Evolutionary conservation across 106 monocot genomes (phyloP).

Genomic region (Phalaenopsis equestris): DNA sequence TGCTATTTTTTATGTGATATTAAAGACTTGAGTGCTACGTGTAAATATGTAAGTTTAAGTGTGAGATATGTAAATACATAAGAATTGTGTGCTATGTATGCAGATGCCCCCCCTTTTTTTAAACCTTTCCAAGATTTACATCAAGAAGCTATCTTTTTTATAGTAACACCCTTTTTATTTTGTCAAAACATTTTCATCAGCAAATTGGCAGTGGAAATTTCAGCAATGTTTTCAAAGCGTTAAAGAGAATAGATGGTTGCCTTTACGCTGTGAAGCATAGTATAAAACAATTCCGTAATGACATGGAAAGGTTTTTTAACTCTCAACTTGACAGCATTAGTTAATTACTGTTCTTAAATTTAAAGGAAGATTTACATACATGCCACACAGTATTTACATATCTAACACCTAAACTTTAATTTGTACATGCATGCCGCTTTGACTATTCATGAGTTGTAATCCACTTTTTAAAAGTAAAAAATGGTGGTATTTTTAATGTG

Average conservation of each 20-base stretch:
- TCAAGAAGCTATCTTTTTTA: conserved; percentile 6
- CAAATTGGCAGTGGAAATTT: conserved; percentile 96
- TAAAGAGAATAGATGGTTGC: conserved; percentile 92
- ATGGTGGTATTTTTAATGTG: too few species aligned
- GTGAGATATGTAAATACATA: too few species aligned
- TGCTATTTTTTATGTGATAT: too few species aligned
- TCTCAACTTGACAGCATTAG: background rate
- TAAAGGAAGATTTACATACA: background rate
- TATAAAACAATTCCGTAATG: conserved; percentile 52
- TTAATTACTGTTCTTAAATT: background rate
- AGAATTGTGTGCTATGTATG: too few species aligned
- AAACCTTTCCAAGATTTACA: background rate
- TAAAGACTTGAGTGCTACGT: too few species aligned
- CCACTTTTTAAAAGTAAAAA: too few species aligned
- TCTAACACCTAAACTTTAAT: too few species aligned
- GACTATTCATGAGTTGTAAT: too few species aligned
- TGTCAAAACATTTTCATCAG: conserved; percentile 24
- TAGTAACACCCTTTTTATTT: background rate
- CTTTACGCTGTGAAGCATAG: conserved; percentile 91
- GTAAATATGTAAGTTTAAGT: too few species aligned
- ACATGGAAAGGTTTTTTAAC: conserved; percentile 50
- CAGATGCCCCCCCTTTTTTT: background rate
- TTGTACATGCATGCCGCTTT: too few species aligned
- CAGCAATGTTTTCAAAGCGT: conserved; percentile 83
- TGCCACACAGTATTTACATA: too few species aligned